phyloP scores from a whole-genome alignment of 2,329 filamentous ascomycete species.

The Alternaria arborescens region DNA sequence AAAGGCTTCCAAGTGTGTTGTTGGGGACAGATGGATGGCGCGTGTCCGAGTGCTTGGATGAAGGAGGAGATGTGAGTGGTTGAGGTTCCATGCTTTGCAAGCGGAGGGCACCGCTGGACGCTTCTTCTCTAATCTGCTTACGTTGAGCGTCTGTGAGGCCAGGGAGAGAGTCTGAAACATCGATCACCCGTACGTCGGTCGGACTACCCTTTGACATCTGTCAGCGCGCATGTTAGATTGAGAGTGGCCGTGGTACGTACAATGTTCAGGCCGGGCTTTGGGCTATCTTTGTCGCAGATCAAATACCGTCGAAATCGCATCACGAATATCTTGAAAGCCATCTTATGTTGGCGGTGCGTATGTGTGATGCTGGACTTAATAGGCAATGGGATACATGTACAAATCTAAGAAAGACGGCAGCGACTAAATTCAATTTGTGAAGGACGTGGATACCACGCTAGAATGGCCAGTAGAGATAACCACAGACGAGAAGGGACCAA shows the following conservation, averaged over 20 bases:
- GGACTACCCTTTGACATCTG: constrained; percentile 33
- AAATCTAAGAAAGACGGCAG: not conserved
- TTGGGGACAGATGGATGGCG: constrained; percentile 7
- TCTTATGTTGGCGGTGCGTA: not conserved
- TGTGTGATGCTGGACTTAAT: not conserved
- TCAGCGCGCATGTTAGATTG: not conserved
- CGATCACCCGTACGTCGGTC: constrained; percentile 42
- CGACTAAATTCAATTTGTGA: not conserved
- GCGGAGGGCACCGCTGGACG: constrained; percentile 38
- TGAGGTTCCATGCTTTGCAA: constrained; percentile 33
- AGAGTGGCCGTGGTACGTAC: not conserved
- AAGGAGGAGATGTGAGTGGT: constrained; percentile 21
- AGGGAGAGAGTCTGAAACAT: constrained; percentile 38
- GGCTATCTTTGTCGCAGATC: not conserved
- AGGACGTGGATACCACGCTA: not conserved
- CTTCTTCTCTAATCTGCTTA: constrained; percentile 42
- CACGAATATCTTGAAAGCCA: not conserved
- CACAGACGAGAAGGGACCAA: constrained; percentile 1
- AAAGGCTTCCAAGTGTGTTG: not conserved
- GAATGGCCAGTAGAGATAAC: constrained; percentile 6
- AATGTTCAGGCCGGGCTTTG: not conserved
- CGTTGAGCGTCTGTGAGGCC: constrained; percentile 42
- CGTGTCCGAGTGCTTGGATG: constrained; percentile 24
- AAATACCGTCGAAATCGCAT: not conserved
- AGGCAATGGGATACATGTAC: not conserved